Evolutionary conservation across 163 green algal genomes (phyloP).

Genomic region (Scenedesmus sp.): DNA sequence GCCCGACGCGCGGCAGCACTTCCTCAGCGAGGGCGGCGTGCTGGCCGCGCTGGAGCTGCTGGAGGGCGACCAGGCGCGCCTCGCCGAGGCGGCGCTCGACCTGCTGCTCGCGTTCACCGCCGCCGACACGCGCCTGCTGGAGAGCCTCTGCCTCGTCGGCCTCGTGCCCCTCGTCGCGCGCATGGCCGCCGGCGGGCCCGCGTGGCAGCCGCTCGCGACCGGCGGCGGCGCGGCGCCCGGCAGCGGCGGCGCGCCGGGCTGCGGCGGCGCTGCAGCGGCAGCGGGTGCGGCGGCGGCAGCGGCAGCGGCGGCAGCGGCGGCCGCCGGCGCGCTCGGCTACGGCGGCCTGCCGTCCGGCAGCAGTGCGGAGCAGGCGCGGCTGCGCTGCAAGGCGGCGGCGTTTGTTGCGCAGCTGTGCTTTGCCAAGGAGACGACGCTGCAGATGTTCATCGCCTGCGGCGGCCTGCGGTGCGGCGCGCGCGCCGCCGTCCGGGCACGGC

Average conservation of each 20-base stretch:
- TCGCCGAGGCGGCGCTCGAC: slow-evolving; percentile 55
- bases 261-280: no score
- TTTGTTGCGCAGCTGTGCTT: slow-evolving; percentile 72
- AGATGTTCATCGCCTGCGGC: slow-evolving; percentile 75
- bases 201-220: neutral
- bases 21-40: slow-evolving; percentile 58
- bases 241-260: neutral
- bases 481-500: neutral
- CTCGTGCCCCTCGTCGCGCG: slow-evolving; percentile 62
- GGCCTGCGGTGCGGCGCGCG: slow-evolving; percentile 53
- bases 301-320: neutral
- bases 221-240: neutral
- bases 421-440: slow-evolving; percentile 54
- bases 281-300: neutral
- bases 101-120: slow-evolving; percentile 56
- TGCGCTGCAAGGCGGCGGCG: slow-evolving; percentile 63
- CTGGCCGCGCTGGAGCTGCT: slow-evolving; percentile 67
- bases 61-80: slow-evolving; percentile 50
- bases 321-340: neutral
- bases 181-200: slow-evolving; percentile 39
- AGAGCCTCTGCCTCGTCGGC: slow-evolving; percentile 72
- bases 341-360: neutral
- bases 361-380: slow-evolving; percentile 28
- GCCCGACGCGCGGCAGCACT: slow-evolving; percentile 52
- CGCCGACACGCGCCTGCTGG: slow-evolving; percentile 55